Base-by-base conservation (phyloP, 257 asterid genomes). In the Catharanthus roseus region DNA sequence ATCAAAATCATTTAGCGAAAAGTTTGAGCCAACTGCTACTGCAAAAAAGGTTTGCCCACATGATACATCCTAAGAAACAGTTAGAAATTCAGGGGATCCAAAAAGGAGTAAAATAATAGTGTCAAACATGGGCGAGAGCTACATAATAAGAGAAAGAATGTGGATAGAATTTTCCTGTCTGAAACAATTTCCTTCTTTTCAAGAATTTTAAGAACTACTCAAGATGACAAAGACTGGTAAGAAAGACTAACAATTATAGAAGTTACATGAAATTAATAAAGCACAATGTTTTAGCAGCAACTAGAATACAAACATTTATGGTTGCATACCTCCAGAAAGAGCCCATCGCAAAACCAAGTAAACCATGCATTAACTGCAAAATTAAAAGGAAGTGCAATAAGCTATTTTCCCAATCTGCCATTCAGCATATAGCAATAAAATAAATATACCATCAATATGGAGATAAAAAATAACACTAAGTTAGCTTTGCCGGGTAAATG, bases 341-440 rank as follows among this genome's bases (percentile, higher is more conserved):
- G 31, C 99, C 99, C 96, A 95, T 91, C 10, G 92, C 73, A 44
- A 91, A 80, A 75, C 99, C 97, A 76, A 90, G 95, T 67, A 95
- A 63, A 29, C 99, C 99, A 65, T 95, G 96, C 88, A 87, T 83
- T 75, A 95, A 80, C 99, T 95, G 91, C 67, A 64, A 53, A 71
- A 58, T 44, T 18, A 38, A 70, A 50, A 67, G 54, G 24, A 42
- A 57, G 65, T 69, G 72, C 60, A 69, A 21, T 77, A 13, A 77
- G 41, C 42, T 12, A 53, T 8, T 21, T 21, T n/a, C 50, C 15
- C 23, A 5, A 26, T 36, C 16, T 50, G 54, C 28, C 71, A 36
- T 12, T 34, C 31, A 49, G 65, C 44, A 73, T 29, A 33, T 56
- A 42, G 1, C 41, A 39, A 42, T 29, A 31, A 49, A 50, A 31